Conservation (phyloP, 345 rosid species). For the Abelmoschus esculentus region DNA sequence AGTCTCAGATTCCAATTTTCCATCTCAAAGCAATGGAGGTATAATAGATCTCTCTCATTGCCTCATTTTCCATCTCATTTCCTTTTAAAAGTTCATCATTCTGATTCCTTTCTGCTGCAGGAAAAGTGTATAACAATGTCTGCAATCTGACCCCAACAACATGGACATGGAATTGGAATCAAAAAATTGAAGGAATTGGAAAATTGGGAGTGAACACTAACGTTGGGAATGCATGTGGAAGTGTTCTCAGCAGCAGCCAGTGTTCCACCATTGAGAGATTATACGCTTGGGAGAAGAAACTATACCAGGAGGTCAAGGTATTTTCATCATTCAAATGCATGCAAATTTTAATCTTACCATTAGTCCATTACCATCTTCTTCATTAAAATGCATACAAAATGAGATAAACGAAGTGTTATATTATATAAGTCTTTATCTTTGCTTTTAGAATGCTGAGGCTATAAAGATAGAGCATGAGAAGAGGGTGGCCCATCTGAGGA, state of each 20-base stretch:
- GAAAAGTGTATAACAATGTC: slow-evolving; percentile 51
- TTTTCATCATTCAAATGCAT: not conserved
- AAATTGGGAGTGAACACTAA: slow-evolving; percentile 26
- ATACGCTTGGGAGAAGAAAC: slow-evolving; percentile 96
- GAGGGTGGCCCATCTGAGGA: slow-evolving; percentile 64
- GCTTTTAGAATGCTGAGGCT: slow-evolving; percentile 50
- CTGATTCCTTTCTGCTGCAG: slow-evolving; percentile 21
- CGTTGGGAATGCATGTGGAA: slow-evolving; percentile 8
- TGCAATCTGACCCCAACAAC: slow-evolving; percentile 53
- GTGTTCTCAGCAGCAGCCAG: slow-evolving; percentile 33
- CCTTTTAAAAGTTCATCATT: slow-evolving; percentile 23
- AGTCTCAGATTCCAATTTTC: slow-evolving; percentile 41
- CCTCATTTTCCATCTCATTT: not conserved
- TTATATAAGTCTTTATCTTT: not conserved
- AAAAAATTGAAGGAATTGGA: slow-evolving; percentile 39
- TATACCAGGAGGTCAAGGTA: slow-evolving; percentile 90
- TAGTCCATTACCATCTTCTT: not conserved
- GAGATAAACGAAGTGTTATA: no score
- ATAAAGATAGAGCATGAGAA: slow-evolving; percentile 79
- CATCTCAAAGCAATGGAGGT: slow-evolving; percentile 58
- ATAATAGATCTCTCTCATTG: not conserved
- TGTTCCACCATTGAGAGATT: slow-evolving; percentile 79
- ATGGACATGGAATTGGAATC: slow-evolving; percentile 71
- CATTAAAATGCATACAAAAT: not conserved
- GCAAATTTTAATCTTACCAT: not conserved